A percentile compares a stretch with the other conserved stretches of the same genome.
Evolutionary conservation across 2,329 filamentous ascomycete genomes (phyloP).

Genomic region (Calonectria hawksworthii): DNA sequence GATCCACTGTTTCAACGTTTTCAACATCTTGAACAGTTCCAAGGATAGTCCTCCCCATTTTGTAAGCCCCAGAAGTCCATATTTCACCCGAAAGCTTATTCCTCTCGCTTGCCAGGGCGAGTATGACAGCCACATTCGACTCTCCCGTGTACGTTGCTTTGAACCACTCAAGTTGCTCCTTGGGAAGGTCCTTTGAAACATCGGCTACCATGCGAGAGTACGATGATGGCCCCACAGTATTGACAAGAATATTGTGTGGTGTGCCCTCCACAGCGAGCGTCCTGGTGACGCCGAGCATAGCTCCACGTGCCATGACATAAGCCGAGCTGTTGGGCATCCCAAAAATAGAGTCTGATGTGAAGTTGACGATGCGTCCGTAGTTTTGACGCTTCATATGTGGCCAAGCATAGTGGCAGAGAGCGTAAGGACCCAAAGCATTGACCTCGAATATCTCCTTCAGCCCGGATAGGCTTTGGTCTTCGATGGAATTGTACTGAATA

Average conservation of each 20-base stretch:
- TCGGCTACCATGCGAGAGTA: conserved; percentile 15
- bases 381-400: conserved; percentile 16
- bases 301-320: conserved; percentile 10
- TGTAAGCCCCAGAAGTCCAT: conserved; percentile 6
- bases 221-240: conserved; percentile 7
- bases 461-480: background rate
- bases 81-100: conserved; percentile 1
- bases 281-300: conserved; percentile 7
- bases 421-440: conserved; percentile 6
- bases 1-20: background rate
- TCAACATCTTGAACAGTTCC: background rate
- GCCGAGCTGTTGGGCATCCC: conserved; percentile 14
- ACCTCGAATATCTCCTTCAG: background rate
- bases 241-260: conserved; percentile 11
- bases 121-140: conserved; percentile 6
- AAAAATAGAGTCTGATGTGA: conserved; percentile 1
- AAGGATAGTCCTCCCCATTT: background rate
- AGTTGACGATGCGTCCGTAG: conserved; percentile 21
- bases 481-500: background rate
- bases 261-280: conserved; percentile 10
- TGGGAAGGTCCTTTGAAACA: conserved; percentile 8
- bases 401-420: conserved; percentile 11
- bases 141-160: conserved; percentile 1
- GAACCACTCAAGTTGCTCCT: conserved; percentile 1
- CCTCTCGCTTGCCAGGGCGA: conserved; percentile 7